phyloP scores from a whole-genome alignment of 345 rosid genomes.

The Populus nigra region DNA sequence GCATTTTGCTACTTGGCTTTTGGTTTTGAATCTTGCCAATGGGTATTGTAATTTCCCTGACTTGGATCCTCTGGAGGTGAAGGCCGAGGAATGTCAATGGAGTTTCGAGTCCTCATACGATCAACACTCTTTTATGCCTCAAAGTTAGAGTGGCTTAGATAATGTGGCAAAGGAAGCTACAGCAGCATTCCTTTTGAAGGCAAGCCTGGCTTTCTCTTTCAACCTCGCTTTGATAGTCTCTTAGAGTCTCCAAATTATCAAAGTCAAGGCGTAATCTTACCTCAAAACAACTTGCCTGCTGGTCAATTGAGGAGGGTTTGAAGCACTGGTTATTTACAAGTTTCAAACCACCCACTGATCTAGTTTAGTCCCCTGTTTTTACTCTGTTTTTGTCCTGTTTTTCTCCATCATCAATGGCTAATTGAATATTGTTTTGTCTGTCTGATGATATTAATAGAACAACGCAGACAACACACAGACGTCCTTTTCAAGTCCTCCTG shows the following conservation, averaged over 20 bases:
- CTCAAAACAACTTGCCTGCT: slow-evolving; percentile 47
- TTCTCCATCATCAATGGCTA: background rate
- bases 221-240: slow-evolving; percentile 45
- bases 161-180: slow-evolving; percentile 58
- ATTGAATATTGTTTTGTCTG: background rate
- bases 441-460: slow-evolving; percentile 31
- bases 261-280: slow-evolving; percentile 42
- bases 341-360: slow-evolving; percentile 10
- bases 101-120: slow-evolving; percentile 30
- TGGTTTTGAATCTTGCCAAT: slow-evolving; percentile 6
- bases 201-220: slow-evolving; percentile 39
- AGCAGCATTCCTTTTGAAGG: slow-evolving; percentile 60
- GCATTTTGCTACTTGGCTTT: too few relatives aligned
- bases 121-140: slow-evolving; percentile 31
- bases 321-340: slow-evolving; percentile 80
- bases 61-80: slow-evolving; percentile 33
- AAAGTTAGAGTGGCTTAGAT: slow-evolving; percentile 33
- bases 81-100: slow-evolving; percentile 41
- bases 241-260: slow-evolving; percentile 45
- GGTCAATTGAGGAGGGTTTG: slow-evolving; percentile 67
- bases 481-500: slow-evolving; percentile 47
- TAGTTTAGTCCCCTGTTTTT: slow-evolving; percentile 19
- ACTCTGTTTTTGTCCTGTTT: background rate
- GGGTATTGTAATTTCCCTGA: slow-evolving; percentile 34
- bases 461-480: slow-evolving; percentile 25